phyloP scores from a whole-genome alignment of 208 protist species.

The Trypanosoma boissoni region DNA sequence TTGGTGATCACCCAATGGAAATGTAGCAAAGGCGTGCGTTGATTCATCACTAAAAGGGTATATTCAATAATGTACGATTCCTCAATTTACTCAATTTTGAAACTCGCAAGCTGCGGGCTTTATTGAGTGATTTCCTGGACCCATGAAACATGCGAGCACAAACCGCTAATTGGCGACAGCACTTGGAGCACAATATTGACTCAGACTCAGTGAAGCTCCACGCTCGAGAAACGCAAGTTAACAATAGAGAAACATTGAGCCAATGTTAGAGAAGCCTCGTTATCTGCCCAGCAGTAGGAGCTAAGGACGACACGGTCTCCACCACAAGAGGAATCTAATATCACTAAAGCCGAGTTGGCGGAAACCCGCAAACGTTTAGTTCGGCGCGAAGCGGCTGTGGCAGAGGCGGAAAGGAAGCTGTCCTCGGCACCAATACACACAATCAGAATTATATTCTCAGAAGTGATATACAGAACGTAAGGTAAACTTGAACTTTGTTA shows the following conservation, averaged over 20 bases:
- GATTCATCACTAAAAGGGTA: too few species aligned
- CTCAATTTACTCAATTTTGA: too few species aligned
- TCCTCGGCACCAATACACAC: neutral
- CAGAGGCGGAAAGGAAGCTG: neutral
- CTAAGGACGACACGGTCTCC: neutral
- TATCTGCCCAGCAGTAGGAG: neutral
- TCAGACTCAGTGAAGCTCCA: neutral
- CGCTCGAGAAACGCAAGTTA: neutral
- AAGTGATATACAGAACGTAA: neutral
- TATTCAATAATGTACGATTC: too few species aligned
- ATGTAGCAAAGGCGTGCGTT: too few species aligned
- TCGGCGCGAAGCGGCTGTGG: neutral
- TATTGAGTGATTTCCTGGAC: too few species aligned
- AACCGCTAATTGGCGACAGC: too few species aligned
- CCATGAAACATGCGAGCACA: too few species aligned
- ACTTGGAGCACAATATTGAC: too few species aligned
- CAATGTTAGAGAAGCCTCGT: neutral
- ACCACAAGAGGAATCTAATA: neutral
- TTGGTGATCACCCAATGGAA: too few species aligned
- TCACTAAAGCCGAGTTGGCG: neutral
- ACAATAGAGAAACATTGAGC: neutral
- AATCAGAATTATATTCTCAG: neutral
- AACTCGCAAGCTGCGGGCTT: too few species aligned
- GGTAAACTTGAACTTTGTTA: neutral
- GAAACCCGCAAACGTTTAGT: neutral